These are phyloP conservation scores for Trypanosoma rangeli DNA, from an alignment of 208 protist genomes.

Conservation along the genomic window DNA sequence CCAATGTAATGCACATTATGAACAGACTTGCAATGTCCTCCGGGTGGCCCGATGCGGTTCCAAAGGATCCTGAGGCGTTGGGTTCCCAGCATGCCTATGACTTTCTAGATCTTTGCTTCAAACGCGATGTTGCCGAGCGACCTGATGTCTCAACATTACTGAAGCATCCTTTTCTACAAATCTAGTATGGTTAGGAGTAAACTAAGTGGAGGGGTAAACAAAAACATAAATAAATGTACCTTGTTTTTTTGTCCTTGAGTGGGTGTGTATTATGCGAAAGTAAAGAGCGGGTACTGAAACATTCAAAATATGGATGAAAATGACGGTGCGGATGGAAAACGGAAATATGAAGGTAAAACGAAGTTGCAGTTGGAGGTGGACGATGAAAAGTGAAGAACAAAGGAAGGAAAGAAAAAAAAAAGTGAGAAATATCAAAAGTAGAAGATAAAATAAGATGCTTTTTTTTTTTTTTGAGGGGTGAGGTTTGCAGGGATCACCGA, in stretches of 20 bases:
- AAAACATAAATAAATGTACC: no score
- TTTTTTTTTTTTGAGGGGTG: not conserved
- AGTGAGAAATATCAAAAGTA: conserved; percentile 5
- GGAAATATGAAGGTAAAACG: not conserved
- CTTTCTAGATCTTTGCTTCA: conserved; percentile 90
- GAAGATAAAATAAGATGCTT: no score
- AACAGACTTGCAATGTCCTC: conserved; percentile 87
- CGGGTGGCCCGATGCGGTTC: conserved; percentile 89
- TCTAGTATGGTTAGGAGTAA: no score
- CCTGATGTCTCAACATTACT: conserved; percentile 67
- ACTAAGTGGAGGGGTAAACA: no score
- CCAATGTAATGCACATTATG: conserved; percentile 92
- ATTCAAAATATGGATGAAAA: not conserved
- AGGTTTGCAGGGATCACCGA: not conserved
- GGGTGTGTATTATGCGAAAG: not conserved
- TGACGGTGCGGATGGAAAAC: not conserved
- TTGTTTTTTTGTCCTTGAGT: not conserved
- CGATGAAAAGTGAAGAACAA: conserved; percentile 5
- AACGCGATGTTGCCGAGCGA: conserved; percentile 71
- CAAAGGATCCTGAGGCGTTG: conserved; percentile 68
- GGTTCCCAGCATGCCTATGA: conserved; percentile 77
- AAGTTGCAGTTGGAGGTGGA: not conserved
- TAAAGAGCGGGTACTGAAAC: not conserved
- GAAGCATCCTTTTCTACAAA: conserved; percentile 35
- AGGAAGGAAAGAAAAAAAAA: conserved; percentile 14